Evolutionary conservation across 106 monocot species (phyloP).

Genomic region (Hemerocallis citrina): DNA sequence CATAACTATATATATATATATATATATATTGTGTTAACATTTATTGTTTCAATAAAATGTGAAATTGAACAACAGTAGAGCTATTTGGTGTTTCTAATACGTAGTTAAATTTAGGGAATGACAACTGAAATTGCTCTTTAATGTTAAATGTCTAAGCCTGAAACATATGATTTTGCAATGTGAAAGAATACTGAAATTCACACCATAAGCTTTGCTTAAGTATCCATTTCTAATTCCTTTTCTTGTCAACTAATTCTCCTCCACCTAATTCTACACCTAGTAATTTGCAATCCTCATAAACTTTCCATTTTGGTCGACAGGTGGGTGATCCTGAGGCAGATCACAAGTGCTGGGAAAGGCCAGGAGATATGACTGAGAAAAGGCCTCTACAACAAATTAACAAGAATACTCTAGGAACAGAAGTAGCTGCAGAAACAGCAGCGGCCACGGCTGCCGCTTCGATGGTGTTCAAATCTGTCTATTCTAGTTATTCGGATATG

Average conservation of each 20-base stretch:
- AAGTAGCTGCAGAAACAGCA: conserved; percentile 91
- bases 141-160: too few species aligned
- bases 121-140: too few species aligned
- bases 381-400: conserved; percentile 71
- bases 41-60: too few species aligned
- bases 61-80: too few species aligned
- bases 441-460: conserved; percentile 93
- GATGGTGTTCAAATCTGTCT: too few species aligned
- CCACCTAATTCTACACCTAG: not conserved
- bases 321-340: conserved; percentile 83
- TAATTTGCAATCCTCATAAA: not conserved
- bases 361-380: conserved; percentile 76
- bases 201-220: not conserved
- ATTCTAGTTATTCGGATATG: conserved; percentile 56
- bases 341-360: conserved; percentile 96
- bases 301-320: conserved; percentile 22
- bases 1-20: too few species aligned
- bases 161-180: too few species aligned
- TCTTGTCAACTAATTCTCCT: too few species aligned
- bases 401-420: conserved; percentile 59
- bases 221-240: not conserved
- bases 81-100: too few species aligned
- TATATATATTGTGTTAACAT: too few species aligned
- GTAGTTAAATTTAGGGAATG: too few species aligned
- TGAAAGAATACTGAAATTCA: too few species aligned